These are phyloP conservation scores for Globisporangium abappressorium DNA, from an alignment of 352 stramenopile species.

Conservation along the genomic window DNA sequence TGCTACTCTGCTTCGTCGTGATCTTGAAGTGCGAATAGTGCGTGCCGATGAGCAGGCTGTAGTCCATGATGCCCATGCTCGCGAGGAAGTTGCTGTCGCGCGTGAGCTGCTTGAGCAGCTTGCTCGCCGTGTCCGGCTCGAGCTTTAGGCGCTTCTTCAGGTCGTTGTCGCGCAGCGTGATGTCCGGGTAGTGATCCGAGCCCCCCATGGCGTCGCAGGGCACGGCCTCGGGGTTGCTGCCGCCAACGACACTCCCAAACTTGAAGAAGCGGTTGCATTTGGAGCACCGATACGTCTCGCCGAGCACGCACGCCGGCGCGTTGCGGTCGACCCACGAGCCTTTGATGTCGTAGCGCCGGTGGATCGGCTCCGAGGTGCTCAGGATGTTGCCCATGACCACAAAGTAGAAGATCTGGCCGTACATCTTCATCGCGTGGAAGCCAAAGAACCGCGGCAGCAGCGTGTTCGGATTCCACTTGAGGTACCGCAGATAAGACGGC, in stretches of 20 bases:
- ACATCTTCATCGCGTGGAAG: constrained; percentile 91
- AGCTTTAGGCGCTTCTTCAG: constrained; percentile 83
- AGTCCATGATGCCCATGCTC: constrained; percentile 90
- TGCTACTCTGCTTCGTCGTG: constrained; percentile 25
- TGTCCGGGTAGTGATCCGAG: constrained; percentile 79
- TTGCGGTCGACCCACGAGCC: constrained; percentile 89
- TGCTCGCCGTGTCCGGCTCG: constrained; percentile 38
- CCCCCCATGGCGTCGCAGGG: constrained; percentile 53
- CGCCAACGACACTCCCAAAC: constrained; percentile 42
- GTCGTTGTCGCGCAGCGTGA: constrained; percentile 83
- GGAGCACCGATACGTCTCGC: constrained; percentile 76
- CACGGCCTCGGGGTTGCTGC: constrained; percentile 17
- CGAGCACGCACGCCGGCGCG: constrained; percentile 65
- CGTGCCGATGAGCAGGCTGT: constrained; percentile 84
- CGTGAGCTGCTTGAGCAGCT: constrained; percentile 78
- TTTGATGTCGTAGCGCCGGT: constrained; percentile 91
- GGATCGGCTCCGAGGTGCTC: constrained; percentile 77
- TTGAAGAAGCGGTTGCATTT: constrained; percentile 86
- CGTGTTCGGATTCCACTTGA: constrained; percentile 86
- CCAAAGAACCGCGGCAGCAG: constrained; percentile 89
- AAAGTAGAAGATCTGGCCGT: constrained; percentile 89
- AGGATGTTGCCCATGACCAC: constrained; percentile 93
- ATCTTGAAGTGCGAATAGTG: constrained; percentile 87
- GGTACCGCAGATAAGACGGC: constrained; percentile 79
- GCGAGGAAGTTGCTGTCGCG: constrained; percentile 83